Base-by-base conservation (phyloP, 129 eudicot species). In the Lactuca sativa region DNA sequence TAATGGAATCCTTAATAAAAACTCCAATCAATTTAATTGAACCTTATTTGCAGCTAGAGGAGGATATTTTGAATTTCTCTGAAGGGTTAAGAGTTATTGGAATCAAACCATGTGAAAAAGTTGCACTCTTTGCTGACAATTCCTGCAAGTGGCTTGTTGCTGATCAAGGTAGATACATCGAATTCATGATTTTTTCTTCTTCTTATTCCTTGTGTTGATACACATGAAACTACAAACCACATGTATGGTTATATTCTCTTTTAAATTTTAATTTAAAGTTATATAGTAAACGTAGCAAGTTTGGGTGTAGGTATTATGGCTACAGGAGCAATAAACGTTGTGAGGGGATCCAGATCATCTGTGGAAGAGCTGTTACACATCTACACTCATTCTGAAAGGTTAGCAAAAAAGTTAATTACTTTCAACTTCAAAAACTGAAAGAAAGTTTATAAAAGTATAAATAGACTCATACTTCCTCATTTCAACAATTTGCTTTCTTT, bases 311-410 rank as follows among this genome's bases (percentile, higher is more conserved):
- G 96, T 62, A 81, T 87, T 21, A 93, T 93, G 96, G 90, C 97
- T 38, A 89, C 90, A 66, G 98, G 98, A 79, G 98, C 98, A 56
- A 82, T 93, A 60, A 87, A 93, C 74, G 98, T 89, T 66, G 98
- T 93, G 60, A 86, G 97, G 68, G 98, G 98, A 53, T 86, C 90
- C 15, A 87, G 98, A 62, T 93, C 98, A 77, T 93, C 98, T 8
- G 87, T 75, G 16, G 90, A 93, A 66, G 98, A 93, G 82, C 84
- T 93, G 38, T 82, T 93, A 80, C 90, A 85, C 38, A 89, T 93
- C 77, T 93, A 93, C 80, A 85, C 74, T 62, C 98, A 93, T 85
- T 93, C 98, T 70, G 95, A 93, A 59, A 93, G 98, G 98, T 93
- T 70, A 78, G 79, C 38, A 47, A 2, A 43, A 43, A 43, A 9